A percentile compares a stretch with the other conserved stretches of the same genome.
Evolutionary conservation across 129 eudicot species (phyloP).

Genomic region (Sambucus nigra): DNA sequence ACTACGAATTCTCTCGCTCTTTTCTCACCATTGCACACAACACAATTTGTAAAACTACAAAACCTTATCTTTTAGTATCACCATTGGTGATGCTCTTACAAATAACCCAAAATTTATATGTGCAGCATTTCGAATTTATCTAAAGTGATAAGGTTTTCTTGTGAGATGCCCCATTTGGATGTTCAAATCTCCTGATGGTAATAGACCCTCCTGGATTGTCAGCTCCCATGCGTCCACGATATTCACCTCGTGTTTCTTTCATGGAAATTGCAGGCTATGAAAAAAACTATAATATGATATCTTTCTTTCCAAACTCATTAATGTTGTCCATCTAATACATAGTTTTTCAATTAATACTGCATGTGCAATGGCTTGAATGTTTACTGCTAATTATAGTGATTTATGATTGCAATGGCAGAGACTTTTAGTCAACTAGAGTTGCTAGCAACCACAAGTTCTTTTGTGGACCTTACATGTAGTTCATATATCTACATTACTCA

Average conservation of each 20-base stretch:
- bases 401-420: neutral
- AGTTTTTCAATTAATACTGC: neutral
- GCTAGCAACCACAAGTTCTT: neutral
- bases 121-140: no score
- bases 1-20: no score
- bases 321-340: neutral
- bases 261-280: neutral
- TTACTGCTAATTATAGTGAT: neutral
- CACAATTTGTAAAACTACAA: no score
- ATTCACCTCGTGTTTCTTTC: neutral
- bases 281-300: neutral
- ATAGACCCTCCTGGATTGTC: neutral
- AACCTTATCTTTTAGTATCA: no score
- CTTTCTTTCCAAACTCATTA: neutral
- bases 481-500: no score
- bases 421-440: no score
- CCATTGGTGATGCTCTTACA: no score
- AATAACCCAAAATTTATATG: no score
- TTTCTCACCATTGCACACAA: no score
- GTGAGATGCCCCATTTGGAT: no score
- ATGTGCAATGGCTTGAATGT: neutral
- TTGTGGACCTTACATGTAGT: neutral
- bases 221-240: neutral
- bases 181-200: no score
- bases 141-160: no score